Evolutionary conservation across 768 basidiomycete genomes (phyloP).

Genomic region (Auriscalpium vulgare): DNA sequence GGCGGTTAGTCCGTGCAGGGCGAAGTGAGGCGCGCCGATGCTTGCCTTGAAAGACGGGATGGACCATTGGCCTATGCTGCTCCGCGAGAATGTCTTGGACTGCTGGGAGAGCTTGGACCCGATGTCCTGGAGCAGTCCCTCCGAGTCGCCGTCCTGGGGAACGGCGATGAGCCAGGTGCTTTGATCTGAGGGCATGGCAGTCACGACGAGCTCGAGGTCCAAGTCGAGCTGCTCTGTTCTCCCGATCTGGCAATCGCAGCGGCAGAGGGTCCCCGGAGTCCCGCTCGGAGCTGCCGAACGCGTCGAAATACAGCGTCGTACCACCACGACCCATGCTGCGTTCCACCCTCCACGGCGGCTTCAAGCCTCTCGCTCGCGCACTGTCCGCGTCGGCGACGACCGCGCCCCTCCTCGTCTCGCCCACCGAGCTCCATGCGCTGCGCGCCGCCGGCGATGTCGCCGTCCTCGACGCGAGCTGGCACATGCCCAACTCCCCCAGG

Average conservation of each 20-base stretch:
- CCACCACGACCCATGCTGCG: not conserved
- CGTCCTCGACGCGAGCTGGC: conserved; percentile 80
- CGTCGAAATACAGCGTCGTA: not conserved
- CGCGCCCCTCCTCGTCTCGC: conserved; percentile 25
- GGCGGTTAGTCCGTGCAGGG: not conserved
- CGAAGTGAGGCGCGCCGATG: not conserved
- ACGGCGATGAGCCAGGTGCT: conserved; percentile 89
- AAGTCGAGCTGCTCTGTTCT: not conserved
- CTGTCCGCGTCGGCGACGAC: conserved; percentile 3
- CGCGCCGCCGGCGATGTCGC: conserved; percentile 23
- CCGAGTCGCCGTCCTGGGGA: conserved; percentile 81
- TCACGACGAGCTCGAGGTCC: not conserved
- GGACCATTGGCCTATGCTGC: conserved; percentile 53
- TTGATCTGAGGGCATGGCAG: conserved; percentile 86
- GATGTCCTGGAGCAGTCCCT: conserved; percentile 62
- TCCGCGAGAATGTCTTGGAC: conserved; percentile 38
- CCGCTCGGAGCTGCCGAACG: not conserved
- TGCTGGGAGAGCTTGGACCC: conserved; percentile 52
- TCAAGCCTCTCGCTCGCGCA: not conserved
- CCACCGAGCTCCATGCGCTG: conserved; percentile 23
- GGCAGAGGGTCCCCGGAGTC: not conserved
- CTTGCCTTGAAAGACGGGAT: conserved; percentile 89
- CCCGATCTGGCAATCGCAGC: not conserved
- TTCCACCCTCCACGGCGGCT: not conserved
- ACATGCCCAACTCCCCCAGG: conserved; percentile 84